These are phyloP conservation scores for Aspergillus udagawae DNA, from an alignment of 2,329 filamentous ascomycete genomes.

Conservation along the genomic window DNA sequence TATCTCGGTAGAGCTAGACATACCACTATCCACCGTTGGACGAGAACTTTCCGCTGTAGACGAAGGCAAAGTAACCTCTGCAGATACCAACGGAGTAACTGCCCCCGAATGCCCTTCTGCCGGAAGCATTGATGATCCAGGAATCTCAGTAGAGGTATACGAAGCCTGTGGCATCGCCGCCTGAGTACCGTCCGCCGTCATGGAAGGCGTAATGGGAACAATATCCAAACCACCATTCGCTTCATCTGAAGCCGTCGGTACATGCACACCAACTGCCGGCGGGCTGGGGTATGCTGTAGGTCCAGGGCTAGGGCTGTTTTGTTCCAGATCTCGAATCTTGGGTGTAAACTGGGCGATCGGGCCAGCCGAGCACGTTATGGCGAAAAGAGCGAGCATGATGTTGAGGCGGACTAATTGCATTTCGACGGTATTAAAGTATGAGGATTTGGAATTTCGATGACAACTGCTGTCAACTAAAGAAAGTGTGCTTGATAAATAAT, in stretches of 20 bases:
- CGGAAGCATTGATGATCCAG: neutral
- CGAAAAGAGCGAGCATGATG: slow-evolving; percentile 6
- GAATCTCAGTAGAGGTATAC: neutral
- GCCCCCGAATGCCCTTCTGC: no score
- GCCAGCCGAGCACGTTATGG: slow-evolving; percentile 13
- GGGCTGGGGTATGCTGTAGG: neutral
- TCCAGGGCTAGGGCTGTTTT: neutral
- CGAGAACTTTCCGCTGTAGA: no score
- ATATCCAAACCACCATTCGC: neutral
- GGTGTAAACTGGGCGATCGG: slow-evolving; percentile 22
- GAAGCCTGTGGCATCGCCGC: neutral
- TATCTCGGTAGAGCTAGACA: neutral
- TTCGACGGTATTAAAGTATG: neutral
- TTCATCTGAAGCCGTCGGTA: neutral
- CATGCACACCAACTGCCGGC: neutral
- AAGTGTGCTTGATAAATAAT: neutral
- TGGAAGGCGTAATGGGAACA: neutral
- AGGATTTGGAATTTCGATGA: neutral
- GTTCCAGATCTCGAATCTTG: slow-evolving; percentile 1
- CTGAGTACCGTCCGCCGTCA: neutral
- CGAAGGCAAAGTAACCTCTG: neutral
- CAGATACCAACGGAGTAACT: no score
- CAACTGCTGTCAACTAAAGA: neutral
- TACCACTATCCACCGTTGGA: no score
- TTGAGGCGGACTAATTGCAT: slow-evolving; percentile 4